These are phyloP conservation scores for Sindora glabra DNA, from an alignment of 306 rosid genomes.

Conservation along the genomic window DNA sequence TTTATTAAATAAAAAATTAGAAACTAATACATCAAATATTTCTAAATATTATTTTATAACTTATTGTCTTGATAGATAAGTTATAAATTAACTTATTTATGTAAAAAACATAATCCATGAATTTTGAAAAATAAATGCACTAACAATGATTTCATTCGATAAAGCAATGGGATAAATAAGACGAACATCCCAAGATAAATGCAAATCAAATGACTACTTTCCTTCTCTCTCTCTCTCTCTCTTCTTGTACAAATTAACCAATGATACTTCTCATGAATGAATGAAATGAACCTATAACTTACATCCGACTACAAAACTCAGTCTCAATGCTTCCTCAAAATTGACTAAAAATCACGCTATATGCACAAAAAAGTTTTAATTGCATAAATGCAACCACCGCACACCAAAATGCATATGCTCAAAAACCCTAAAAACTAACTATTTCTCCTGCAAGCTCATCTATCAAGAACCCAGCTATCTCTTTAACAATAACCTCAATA, in stretches of 20 bases:
- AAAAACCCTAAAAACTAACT: slow-evolving; percentile 28
- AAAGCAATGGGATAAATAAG: neutral
- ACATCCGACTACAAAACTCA: slow-evolving; percentile 5
- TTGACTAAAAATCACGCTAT: slow-evolving; percentile 30
- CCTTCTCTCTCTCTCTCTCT: neutral
- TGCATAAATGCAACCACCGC: slow-evolving; percentile 10
- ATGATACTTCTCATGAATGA: slow-evolving; percentile 22
- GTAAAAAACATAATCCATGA: too few relatives aligned
- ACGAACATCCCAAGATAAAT: neutral
- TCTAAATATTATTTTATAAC: too few relatives aligned
- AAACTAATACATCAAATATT: too few relatives aligned
- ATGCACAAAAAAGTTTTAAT: slow-evolving; percentile 8
- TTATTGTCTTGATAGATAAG: too few relatives aligned
- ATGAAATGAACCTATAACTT: slow-evolving; percentile 23
- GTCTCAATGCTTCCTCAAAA: slow-evolving; percentile 17
- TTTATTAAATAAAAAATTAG: too few relatives aligned
- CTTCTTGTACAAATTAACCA: slow-evolving; percentile 4
- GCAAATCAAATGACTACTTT: slow-evolving; percentile 5
- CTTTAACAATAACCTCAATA: slow-evolving; percentile 45
- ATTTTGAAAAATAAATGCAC: neutral
- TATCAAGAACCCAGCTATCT: slow-evolving; percentile 50
- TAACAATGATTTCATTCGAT: neutral
- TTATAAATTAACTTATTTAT: too few relatives aligned
- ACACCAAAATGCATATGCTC: slow-evolving; percentile 12
- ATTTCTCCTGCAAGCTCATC: slow-evolving; percentile 63